A percentile compares a stretch with the other conserved stretches of the same genome.
Evolutionary conservation across 306 rosid species (phyloP).

Genomic region (Cajanus cajan): DNA sequence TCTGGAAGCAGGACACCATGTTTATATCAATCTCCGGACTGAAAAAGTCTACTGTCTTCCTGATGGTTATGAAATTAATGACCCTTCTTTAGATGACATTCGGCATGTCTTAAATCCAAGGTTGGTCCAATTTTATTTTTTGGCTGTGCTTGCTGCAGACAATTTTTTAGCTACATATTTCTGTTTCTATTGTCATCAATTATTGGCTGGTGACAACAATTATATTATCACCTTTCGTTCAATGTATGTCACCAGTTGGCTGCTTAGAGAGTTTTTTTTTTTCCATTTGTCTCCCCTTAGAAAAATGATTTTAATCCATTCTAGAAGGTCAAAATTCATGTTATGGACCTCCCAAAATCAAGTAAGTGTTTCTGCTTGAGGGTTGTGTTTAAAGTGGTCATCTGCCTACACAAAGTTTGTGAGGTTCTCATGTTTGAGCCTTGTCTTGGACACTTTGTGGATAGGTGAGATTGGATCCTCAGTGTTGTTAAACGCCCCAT

Average conservation of each 20-base stretch:
- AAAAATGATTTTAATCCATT: neutral
- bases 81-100: conserved; percentile 95
- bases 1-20: conserved; percentile 97
- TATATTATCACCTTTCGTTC: neutral
- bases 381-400: neutral
- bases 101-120: conserved; percentile 95
- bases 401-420: conserved; percentile 1
- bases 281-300: neutral
- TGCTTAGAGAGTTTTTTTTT: neutral
- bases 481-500: neutral
- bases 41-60: conserved; percentile 98
- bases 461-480: neutral
- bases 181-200: neutral
- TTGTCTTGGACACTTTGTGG: neutral
- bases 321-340: conserved; percentile 5
- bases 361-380: neutral
- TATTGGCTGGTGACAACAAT: neutral
- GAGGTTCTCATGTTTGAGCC: neutral
- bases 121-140: conserved; percentile 42
- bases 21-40: conserved; percentile 84
- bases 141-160: conserved; percentile 1
- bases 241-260: neutral
- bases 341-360: neutral
- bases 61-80: conserved; percentile 94
- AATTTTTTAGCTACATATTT: neutral